A percentile compares a stretch with the other conserved stretches of the same genome.
Conservation (phyloP, 1,139 yeast genomes). For the Suhomyces anneliseae region DNA sequence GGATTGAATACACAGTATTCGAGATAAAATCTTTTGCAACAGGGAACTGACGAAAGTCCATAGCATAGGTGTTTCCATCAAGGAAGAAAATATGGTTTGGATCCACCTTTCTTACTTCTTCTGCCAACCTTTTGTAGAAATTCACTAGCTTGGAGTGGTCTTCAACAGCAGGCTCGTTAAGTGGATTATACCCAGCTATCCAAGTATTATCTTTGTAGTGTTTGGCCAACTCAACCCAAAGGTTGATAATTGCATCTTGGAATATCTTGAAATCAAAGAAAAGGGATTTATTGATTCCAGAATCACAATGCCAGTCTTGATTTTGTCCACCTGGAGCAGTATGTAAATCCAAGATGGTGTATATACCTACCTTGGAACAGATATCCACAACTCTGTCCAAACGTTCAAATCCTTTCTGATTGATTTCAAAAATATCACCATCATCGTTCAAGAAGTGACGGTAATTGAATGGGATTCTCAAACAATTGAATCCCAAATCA, state of each 20-base stretch:
- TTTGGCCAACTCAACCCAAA: constrained; percentile 42
- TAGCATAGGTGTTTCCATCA: constrained; percentile 49
- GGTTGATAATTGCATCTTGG: constrained; percentile 41
- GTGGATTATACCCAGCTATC: constrained; percentile 51
- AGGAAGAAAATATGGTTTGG: constrained; percentile 45
- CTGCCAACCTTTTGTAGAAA: constrained; percentile 35
- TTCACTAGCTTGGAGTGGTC: constrained; percentile 38
- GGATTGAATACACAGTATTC: constrained; percentile 47
- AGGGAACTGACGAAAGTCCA: constrained; percentile 48
- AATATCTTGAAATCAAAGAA: constrained; percentile 48
- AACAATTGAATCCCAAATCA: constrained; percentile 41
- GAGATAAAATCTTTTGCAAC: constrained; percentile 25
- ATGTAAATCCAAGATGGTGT: constrained; percentile 46
- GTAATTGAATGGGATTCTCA: constrained; percentile 49
- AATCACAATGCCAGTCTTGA: constrained; percentile 51
- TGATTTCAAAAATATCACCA: constrained; percentile 35
- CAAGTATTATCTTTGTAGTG: constrained; percentile 42
- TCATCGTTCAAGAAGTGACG: constrained; percentile 45
- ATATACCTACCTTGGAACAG: constrained; percentile 40
- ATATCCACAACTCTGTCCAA: constrained; percentile 40
- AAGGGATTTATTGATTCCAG: constrained; percentile 40
- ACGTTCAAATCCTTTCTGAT: constrained; percentile 41
- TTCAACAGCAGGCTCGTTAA: constrained; percentile 47
- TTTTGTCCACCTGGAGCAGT: constrained; percentile 51
- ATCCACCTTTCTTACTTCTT: constrained; percentile 38